A percentile compares a stretch with the other conserved stretches of the same genome.
phyloP scores from a whole-genome alignment of 225 moss, liverwort and hornwort genomes.

The Polytrichum commune region DNA sequence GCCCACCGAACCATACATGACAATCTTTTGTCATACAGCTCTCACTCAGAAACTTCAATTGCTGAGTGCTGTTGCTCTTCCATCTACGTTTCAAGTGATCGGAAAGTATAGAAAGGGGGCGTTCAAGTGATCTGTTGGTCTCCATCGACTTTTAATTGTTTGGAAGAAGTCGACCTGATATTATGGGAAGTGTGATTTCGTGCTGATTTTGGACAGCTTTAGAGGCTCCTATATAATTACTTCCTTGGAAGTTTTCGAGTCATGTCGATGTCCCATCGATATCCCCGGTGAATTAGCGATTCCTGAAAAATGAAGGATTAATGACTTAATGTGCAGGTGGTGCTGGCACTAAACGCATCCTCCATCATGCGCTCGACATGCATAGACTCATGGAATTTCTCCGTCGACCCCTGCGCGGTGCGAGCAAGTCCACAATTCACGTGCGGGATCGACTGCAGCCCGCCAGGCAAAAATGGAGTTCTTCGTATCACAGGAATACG shows the following conservation, averaged over 20 bases:
- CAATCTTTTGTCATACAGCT: too few relatives aligned
- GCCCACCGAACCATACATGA: too few relatives aligned
- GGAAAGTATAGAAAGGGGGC: not conserved
- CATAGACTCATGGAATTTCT: conserved; percentile 45
- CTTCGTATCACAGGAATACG: conserved; percentile 37
- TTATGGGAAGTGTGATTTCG: too few relatives aligned
- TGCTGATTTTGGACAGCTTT: too few relatives aligned
- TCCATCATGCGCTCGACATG: conserved; percentile 43
- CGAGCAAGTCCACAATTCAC: conserved; percentile 19
- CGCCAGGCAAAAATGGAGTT: conserved; percentile 15
- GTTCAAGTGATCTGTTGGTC: too few relatives aligned
- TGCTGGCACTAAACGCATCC: conserved; percentile 43
- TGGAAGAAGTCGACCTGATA: too few relatives aligned
- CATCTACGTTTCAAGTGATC: not conserved
- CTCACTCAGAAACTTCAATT: too few relatives aligned
- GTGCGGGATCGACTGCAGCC: conserved; percentile 46
- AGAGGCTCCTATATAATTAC: too few relatives aligned
- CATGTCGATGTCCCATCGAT: not conserved
- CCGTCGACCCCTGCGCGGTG: conserved; percentile 39
- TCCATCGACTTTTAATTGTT: too few relatives aligned
- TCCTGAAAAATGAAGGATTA: too few relatives aligned
- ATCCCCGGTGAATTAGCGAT: too few relatives aligned
- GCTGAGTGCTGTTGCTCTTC: not conserved
- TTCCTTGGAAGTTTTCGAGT: not conserved
- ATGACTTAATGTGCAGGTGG: conserved; percentile 28